Conservation (phyloP, 2,329 filamentous ascomycete species). For the Chaetomium globosum region DNA sequence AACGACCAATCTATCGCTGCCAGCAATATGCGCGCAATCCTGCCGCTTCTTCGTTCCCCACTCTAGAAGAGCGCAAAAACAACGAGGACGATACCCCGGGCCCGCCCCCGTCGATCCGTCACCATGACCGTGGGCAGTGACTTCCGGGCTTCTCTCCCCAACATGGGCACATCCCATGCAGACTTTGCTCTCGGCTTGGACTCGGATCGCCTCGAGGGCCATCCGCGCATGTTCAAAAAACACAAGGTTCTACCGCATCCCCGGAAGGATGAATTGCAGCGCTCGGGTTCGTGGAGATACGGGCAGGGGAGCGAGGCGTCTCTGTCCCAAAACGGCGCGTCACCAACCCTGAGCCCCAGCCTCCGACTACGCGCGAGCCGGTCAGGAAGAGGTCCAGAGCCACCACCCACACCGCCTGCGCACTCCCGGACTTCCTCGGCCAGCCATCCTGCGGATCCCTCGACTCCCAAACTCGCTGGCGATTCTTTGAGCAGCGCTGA, state of each 20-base stretch:
- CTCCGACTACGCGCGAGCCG: constrained; percentile 26
- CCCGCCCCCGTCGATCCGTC: constrained; percentile 9
- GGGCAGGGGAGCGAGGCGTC: constrained; percentile 31
- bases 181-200: constrained; percentile 39
- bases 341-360: constrained; percentile 30
- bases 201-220: constrained; percentile 38
- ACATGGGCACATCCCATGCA: constrained; percentile 41
- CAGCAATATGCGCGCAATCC: constrained; percentile 32
- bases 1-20: constrained; percentile 12
- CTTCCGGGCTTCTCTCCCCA: constrained; percentile 37
- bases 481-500: constrained; percentile 46
- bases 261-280: constrained; percentile 34
- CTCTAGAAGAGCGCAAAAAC: constrained; percentile 28
- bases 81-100: constrained; percentile 5
- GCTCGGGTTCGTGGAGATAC: constrained; percentile 30
- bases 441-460: constrained; percentile 49
- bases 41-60: constrained; percentile 14
- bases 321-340: constrained; percentile 27
- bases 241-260: constrained; percentile 50
- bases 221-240: constrained; percentile 49
- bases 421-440: constrained; percentile 62
- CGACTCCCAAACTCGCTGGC: constrained; percentile 47
- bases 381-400: constrained; percentile 35
- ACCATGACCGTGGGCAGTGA: constrained; percentile 38
- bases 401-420: constrained; percentile 65